Percentiles rank a stretch among this genome's conserved stretches.
phyloP scores from a whole-genome alignment of 331 rosid species.

The Quercus tomentella region DNA sequence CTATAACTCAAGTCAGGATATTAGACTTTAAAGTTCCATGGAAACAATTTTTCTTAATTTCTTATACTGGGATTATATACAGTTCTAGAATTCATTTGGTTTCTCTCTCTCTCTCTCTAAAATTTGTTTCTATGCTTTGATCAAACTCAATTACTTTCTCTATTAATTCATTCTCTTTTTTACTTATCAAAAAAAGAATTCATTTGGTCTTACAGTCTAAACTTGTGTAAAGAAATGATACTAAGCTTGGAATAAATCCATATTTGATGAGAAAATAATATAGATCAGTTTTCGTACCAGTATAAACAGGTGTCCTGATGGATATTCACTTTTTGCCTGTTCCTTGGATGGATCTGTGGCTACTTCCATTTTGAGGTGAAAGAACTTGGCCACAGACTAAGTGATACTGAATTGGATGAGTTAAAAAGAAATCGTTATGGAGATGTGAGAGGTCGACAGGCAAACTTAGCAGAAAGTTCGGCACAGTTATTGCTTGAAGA shows the following conservation, averaged over 20 bases:
- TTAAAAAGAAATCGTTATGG: constrained; percentile 86
- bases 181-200: no score
- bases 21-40: background rate
- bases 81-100: no score
- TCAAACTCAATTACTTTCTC: no score
- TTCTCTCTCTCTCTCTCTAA: no score
- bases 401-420: constrained; percentile 80
- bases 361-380: constrained; percentile 75
- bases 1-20: no score
- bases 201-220: no score
- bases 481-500: constrained; percentile 95
- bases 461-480: constrained; percentile 85
- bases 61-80: background rate
- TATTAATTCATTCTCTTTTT: no score
- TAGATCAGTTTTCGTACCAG: background rate
- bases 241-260: no score
- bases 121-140: no score
- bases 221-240: no score
- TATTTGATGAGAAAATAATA: background rate
- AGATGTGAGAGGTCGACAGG: constrained; percentile 81
- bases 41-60: background rate
- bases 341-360: constrained; percentile 96
- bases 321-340: constrained; percentile 91
- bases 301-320: constrained; percentile 94
- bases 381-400: constrained; percentile 86